Conservation (phyloP, 805 yeast species). For the Saccharomycopsis olivae region DNA sequence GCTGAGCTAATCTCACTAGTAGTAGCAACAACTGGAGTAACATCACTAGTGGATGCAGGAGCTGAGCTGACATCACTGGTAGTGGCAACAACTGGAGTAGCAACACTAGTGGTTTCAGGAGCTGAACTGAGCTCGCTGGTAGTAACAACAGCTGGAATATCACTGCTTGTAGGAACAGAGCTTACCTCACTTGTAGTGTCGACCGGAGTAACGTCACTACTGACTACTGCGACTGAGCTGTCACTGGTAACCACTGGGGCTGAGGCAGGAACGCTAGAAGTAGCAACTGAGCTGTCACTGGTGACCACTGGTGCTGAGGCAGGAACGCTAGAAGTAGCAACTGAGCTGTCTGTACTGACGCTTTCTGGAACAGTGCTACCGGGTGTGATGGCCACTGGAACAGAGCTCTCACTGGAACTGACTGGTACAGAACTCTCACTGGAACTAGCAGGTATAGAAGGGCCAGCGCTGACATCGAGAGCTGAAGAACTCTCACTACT, state of each 20-base stretch:
- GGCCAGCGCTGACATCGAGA: too few relatives aligned
- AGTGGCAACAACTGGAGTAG: neutral
- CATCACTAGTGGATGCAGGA: neutral
- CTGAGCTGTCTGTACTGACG: slow-evolving; percentile 20
- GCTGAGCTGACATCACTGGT: neutral
- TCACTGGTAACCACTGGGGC: neutral
- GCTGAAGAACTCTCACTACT: too few relatives aligned
- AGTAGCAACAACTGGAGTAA: neutral
- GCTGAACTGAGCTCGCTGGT: neutral
- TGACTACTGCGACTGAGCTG: too few relatives aligned
- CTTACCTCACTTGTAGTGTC: neutral
- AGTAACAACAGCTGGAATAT: neutral
- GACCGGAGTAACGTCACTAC: neutral
- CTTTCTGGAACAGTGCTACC: slow-evolving; percentile 10
- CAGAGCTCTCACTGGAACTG: neutral
- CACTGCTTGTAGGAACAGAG: neutral
- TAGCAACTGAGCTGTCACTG: neutral
- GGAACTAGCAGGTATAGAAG: neutral
- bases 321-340: neutral
- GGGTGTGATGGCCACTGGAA: neutral
- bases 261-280: neutral
- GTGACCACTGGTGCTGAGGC: neutral
- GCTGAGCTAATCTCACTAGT: neutral
- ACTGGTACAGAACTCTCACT: neutral
- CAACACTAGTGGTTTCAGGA: neutral